Evolutionary conservation across 2,329 filamentous ascomycete genomes (phyloP).

Genomic region (Pseudogymnoascus sp.): DNA sequence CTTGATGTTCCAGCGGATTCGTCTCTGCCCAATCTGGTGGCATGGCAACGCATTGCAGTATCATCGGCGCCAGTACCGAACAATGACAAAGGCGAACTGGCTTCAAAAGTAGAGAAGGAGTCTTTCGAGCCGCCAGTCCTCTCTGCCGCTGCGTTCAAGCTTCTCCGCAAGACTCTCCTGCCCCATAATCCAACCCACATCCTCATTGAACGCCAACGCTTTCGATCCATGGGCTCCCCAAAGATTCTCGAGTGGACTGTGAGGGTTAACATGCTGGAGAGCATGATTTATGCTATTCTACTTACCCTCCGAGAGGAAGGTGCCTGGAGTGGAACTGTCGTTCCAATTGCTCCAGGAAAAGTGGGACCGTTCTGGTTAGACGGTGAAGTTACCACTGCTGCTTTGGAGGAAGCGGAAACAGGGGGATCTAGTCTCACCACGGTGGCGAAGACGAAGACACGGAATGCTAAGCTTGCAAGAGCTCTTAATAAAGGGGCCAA

Average conservation of each 20-base stretch:
- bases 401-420: slow-evolving; percentile 19
- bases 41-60: slow-evolving; percentile 34
- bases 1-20: slow-evolving; percentile 31
- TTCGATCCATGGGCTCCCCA: slow-evolving; percentile 54
- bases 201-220: slow-evolving; percentile 58
- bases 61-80: slow-evolving; percentile 28
- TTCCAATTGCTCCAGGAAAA: slow-evolving; percentile 45
- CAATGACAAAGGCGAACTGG: slow-evolving; percentile 17
- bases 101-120: slow-evolving; percentile 28
- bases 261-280: slow-evolving; percentile 73
- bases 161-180: slow-evolving; percentile 41
- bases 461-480: slow-evolving; percentile 36
- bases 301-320: slow-evolving; percentile 44
- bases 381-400: slow-evolving; percentile 20
- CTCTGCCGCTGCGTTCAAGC: slow-evolving; percentile 46
- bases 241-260: slow-evolving; percentile 77
- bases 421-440: slow-evolving; percentile 9
- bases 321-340: slow-evolving; percentile 37
- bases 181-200: slow-evolving; percentile 57
- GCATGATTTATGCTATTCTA: slow-evolving; percentile 69
- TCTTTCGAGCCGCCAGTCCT: slow-evolving; percentile 47
- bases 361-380: slow-evolving; percentile 51
- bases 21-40: slow-evolving; percentile 23
- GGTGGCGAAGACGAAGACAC: slow-evolving; percentile 25
- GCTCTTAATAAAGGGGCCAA: slow-evolving; percentile 50